Evolutionary conservation across 306 rosid genomes (phyloP), one percentile per base, ranked within the genome.

Genomic region (Cajanus cajan): DNA sequence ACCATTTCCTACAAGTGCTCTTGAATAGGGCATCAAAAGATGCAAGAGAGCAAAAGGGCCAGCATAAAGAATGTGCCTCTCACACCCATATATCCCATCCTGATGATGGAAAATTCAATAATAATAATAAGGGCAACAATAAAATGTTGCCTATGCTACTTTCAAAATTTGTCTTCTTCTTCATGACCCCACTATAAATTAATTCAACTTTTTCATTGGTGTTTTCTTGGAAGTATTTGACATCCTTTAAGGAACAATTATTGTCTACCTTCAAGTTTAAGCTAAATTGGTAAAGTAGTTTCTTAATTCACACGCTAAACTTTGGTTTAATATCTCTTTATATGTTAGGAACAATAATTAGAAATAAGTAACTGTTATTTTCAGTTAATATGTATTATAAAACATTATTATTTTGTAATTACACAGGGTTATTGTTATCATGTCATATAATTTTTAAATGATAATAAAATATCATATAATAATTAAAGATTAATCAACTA

Each of bases 1-100:
- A 61, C 77, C 78, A 73, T 78, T 84, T 90, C 80, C 55, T 25
- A 44, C 47, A 82, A 83, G 43, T 91, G 88, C 83, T 84, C 85
- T 84, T 73, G 82, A 83, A 72, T 83, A 67, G 70, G 58, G 80
- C 80, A 71, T 59, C 15, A 71, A 70, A 71, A 71, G 16, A 70
- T 71, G 68, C 83, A 18, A 68, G 78, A 58, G 67, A 62, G 82
- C 65, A 21, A 10, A 25, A 68, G 79, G 74, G 59, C 78, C 76
- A 25, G 43, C 67, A 74, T 6, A 74, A 72, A 63, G 68, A 15
- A 82, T 57, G 59, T 52, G 65, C 71, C 69, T 65, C 44, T 43
- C 78, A 58, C 67, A n/a, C 70, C 76, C 40, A 22, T 36, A 51
- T 68, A 61, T 61, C 40, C 43, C 8, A 16, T 54, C 48, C 55